Conservation (phyloP, 108 stramenopile genomes). For the Pseudonitzschia multiseries region DNA sequence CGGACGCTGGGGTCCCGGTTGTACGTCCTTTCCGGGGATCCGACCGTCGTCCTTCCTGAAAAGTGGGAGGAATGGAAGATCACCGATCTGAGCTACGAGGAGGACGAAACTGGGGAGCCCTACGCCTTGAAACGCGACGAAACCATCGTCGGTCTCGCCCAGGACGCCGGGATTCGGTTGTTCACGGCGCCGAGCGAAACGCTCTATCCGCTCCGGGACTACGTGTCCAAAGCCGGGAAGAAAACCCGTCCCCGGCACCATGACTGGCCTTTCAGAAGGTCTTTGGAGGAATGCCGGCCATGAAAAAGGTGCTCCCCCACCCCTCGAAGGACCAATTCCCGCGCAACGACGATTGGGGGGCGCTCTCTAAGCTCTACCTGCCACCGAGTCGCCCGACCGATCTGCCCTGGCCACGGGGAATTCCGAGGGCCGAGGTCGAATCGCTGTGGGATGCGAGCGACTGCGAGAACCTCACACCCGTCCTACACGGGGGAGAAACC, state of each 20-base stretch:
- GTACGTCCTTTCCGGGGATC: conserved; percentile 78
- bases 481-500: conserved; percentile 58
- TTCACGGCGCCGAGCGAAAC: conserved; percentile 48
- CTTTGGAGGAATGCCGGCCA: conserved; percentile 23
- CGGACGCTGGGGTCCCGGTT: conserved; percentile 58
- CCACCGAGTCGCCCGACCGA: conserved; percentile 51
- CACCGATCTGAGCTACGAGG: conserved; percentile 65
- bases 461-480: conserved; percentile 45
- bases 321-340: conserved; percentile 25
- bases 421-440: conserved; percentile 42
- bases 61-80: conserved; percentile 62
- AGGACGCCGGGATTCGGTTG: conserved; percentile 46
- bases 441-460: conserved; percentile 61
- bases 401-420: conserved; percentile 60
- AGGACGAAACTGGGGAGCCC: conserved; percentile 67
- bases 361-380: conserved; percentile 25
- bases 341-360: conserved; percentile 28
- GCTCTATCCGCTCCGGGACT: conserved; percentile 34
- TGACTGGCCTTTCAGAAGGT: conserved; percentile 58
- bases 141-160: conserved; percentile 49
- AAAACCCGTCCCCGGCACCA: conserved; percentile 46
- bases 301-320: conserved; percentile 28
- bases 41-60: conserved; percentile 64
- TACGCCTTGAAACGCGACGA: conserved; percentile 65
- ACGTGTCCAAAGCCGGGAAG: conserved; percentile 24